Evolutionary conservation across 2,329 filamentous ascomycete genomes (phyloP), one percentile per base, ranked within the genome.

Genomic region (Trichoderma pleuroti): DNA sequence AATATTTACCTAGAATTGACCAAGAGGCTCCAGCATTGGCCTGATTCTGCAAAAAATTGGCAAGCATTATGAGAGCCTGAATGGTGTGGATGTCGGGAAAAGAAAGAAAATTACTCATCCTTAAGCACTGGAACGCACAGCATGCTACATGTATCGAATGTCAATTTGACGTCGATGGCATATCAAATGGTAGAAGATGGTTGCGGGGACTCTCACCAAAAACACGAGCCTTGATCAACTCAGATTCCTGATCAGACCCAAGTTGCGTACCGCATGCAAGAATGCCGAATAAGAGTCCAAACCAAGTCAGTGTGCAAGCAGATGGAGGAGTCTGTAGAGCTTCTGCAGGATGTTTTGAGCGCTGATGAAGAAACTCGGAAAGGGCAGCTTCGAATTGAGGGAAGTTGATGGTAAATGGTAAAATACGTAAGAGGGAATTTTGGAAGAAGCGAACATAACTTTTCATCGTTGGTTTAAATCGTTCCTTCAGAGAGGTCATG

Each of bases 371-470:
- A 21, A 56, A 66, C 16, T 34, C 46, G 14, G 49, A 56, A 11
- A 66, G 34, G 4, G 52, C n/a, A 18, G 64, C 34, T 59, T 67
- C 64, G 26, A 57, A 32, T 32, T 56, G 49, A 21, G 32, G 1
- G 24, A 57, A 57, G 21, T 42, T 21, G 12, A 67, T 59, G 5
- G 32, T 42, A 18, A 46, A 57, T 18, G 34, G 64, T n/a, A 42
- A 30, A 46, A 42, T 42, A 57, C 64, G 49, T 7, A 67, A 32
- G 0, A 67, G 32, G 2, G 52, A 67, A n/a, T n/a, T 16, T 36
- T 67, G 64, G 24, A 67, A 67, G 49, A 21, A 57, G 32, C n/a
- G 32, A 42, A 67, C 49, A 24, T 67, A 67, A 10, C 64, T 67
- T 32, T 67, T n/a, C 30, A 24, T 24, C 1, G 9, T 56, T 42